Evolutionary conservation across 805 yeast genomes (phyloP).

Genomic region (Torulaspora indica): DNA sequence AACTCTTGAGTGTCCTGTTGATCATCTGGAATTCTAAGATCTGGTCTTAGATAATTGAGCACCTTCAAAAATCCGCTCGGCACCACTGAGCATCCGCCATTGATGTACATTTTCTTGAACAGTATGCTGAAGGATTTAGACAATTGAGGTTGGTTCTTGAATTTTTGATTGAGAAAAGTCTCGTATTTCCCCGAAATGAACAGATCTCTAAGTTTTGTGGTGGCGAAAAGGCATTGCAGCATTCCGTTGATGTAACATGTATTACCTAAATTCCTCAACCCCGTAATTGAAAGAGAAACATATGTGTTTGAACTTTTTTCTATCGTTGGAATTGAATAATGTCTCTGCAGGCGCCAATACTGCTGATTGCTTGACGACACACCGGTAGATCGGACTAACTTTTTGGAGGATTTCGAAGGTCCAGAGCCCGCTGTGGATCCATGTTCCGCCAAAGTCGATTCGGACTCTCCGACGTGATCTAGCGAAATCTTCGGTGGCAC

Average conservation of each 20-base stretch:
- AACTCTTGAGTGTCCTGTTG: slow-evolving; percentile 84
- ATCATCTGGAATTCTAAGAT: slow-evolving; percentile 61
- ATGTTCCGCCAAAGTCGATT: neutral
- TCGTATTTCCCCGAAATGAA: slow-evolving; percentile 46
- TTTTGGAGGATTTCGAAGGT: neutral
- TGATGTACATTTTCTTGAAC: slow-evolving; percentile 52
- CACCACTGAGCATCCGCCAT: slow-evolving; percentile 58
- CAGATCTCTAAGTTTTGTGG: slow-evolving; percentile 45
- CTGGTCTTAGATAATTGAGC: slow-evolving; percentile 54
- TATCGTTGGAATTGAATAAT: slow-evolving; percentile 37
- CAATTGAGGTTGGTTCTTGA: slow-evolving; percentile 30
- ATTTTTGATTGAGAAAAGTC: slow-evolving; percentile 38
- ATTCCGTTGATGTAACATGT: slow-evolving; percentile 75
- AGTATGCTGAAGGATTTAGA: slow-evolving; percentile 51
- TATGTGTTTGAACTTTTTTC: slow-evolving; percentile 38
- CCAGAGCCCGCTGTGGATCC: neutral
- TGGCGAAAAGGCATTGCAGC: slow-evolving; percentile 62
- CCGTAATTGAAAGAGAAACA: slow-evolving; percentile 50
- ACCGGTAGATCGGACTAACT: neutral
- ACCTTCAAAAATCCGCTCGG: slow-evolving; percentile 59
- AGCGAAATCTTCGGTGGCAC: slow-evolving; percentile 15
- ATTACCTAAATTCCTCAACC: slow-evolving; percentile 62
- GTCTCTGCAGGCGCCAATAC: slow-evolving; percentile 2
- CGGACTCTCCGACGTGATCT: neutral
- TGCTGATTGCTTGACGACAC: slow-evolving; percentile 1